Evolutionary conservation across 139 green algal species (phyloP), one percentile per base, ranked within the genome.

Genomic region (Tetraselmis striata): DNA sequence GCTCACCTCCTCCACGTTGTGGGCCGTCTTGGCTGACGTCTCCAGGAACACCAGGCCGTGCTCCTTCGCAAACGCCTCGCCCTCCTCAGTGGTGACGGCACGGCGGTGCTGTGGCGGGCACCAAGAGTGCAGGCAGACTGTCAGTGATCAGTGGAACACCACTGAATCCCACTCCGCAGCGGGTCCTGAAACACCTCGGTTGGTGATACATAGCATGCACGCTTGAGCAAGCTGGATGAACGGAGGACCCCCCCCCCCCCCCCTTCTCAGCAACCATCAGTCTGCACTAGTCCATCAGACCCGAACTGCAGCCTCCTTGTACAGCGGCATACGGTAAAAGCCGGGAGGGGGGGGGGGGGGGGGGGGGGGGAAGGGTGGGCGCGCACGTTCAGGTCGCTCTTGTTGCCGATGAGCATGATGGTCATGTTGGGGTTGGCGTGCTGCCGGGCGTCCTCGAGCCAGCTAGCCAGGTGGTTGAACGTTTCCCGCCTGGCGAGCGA

Each of bases 401-500:
- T 99, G 92, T 99, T 99, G 67, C 97, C 97, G 45, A 99, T 99
- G 28, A 99, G 91, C 97, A 99, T 99, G 87, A 99, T 98, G 75
- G 96, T 99, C 97, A 99, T 99, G 91, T 98, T 98, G 31, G 95
- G 93, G 91, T 99, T 99, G 27, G 97, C 97, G 84, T 99, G 97
- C 89, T 99, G 96, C 59, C 96, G 88, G 2, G 97, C 97, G 84
- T 99, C 97, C 81, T 99, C 97, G 74, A 99, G 90, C 97, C 97
- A 99, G 84, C 89, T 96, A 1, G 96, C 93, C 31, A 99, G 86
- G 83, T 98, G 95, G 84, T 98, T 96, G 88, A 99, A 99, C 1
- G 96, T 99, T 80, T 99, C 97, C 24, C 97, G 88, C 80, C 95
- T 96, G 84, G 45, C 79, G n/a, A n/a, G n/a, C n/a, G n/a, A n/a